phyloP scores from a whole-genome alignment of 495 filamentous ascomycete genomes.

The Darksidea phi region DNA sequence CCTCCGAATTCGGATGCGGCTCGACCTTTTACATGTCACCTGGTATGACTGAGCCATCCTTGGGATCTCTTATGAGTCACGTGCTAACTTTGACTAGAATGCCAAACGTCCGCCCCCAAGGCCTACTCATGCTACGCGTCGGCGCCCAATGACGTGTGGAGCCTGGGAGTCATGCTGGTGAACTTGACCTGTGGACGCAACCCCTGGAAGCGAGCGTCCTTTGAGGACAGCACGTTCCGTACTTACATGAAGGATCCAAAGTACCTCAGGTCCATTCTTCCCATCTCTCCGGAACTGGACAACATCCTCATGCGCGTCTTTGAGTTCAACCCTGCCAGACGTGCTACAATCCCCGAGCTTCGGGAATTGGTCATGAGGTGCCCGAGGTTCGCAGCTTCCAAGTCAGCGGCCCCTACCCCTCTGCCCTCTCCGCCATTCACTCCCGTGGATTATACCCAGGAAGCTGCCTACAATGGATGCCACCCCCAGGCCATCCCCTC shows the following conservation, averaged over 20 bases:
- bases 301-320: conserved; percentile 85
- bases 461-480: conserved; percentile 32
- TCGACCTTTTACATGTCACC: conserved; percentile 99
- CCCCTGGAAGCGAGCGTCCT: conserved; percentile 93
- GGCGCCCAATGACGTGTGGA: conserved; percentile 96
- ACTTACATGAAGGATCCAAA: conserved; percentile 82
- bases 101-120: conserved; percentile 79
- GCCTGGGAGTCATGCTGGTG: conserved; percentile 92
- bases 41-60: conserved; percentile 59
- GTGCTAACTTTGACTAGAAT: conserved; percentile 60
- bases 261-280: conserved; percentile 91
- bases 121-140: conserved; percentile 81
- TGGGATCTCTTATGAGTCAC: conserved; percentile 28
- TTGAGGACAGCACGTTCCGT: conserved; percentile 92
- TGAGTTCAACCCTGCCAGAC: conserved; percentile 78
- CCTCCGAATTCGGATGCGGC: conserved; percentile 94
- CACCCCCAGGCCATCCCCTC: conserved; percentile 19
- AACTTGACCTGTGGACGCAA: conserved; percentile 98
- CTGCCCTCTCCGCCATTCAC: conserved; percentile 35
- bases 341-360: conserved; percentile 83
- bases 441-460: conserved; percentile 35
- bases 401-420: conserved; percentile 29
- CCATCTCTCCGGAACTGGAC: conserved; percentile 86
- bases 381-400: conserved; percentile 62
- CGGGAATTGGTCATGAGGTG: conserved; percentile 74